Evolutionary conservation across 345 rosid species (phyloP).

Genomic region (Conringia planisiliqua): DNA sequence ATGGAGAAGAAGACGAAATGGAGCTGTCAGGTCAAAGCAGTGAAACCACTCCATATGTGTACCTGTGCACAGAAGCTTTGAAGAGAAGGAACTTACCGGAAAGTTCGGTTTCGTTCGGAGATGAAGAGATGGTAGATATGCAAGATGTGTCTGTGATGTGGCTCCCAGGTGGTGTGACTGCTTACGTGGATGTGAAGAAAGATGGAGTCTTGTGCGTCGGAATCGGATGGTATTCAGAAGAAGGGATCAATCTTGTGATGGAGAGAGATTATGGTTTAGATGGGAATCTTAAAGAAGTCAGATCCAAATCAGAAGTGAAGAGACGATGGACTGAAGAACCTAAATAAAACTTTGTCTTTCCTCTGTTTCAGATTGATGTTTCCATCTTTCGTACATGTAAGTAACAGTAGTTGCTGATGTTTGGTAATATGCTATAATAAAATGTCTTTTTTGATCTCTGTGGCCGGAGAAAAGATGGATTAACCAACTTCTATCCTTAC

Average conservation of each 20-base stretch:
- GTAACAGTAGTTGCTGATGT: slow-evolving; percentile 3
- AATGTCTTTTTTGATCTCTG: background rate
- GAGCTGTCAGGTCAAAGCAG: slow-evolving; percentile 17
- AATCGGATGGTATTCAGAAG: slow-evolving; percentile 86
- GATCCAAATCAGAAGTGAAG: slow-evolving; percentile 77
- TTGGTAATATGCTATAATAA: slow-evolving; percentile 2
- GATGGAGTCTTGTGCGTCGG: slow-evolving; percentile 84
- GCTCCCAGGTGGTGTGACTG: slow-evolving; percentile 84
- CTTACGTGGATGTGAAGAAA: slow-evolving; percentile 62
- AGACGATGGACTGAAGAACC: slow-evolving; percentile 54
- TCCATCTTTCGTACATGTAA: background rate
- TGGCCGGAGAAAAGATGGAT: background rate
- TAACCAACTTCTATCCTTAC: background rate
- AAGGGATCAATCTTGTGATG: slow-evolving; percentile 90
- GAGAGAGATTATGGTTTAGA: slow-evolving; percentile 82
- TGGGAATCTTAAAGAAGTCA: slow-evolving; percentile 80
- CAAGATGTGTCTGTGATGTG: slow-evolving; percentile 70
- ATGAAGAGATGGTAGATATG: slow-evolving; percentile 79
- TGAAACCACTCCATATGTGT: slow-evolving; percentile 51
- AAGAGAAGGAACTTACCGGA: slow-evolving; percentile 79
- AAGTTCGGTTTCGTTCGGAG: slow-evolving; percentile 55
- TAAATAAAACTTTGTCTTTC: background rate
- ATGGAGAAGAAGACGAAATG: slow-evolving; percentile 48
- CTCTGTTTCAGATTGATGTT: slow-evolving; percentile 13
- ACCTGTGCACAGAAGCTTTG: slow-evolving; percentile 75